Base-by-base conservation (phyloP, 2,329 filamentous ascomycete species). In the Parastagonospora avenae region DNA sequence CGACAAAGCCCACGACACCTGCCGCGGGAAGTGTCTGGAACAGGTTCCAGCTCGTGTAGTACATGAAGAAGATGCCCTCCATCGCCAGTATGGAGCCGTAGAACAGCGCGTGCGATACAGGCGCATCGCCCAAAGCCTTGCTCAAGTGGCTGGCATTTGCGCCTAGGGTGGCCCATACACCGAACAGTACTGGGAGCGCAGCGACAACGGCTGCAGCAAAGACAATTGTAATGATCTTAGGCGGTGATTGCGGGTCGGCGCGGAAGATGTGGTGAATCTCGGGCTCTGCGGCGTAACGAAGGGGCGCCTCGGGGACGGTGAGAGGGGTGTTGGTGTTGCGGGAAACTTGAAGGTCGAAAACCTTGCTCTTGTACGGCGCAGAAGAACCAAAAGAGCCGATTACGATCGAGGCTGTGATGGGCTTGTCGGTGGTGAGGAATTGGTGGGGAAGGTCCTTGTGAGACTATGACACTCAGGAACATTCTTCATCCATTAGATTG, bases 181-280 rank as follows among this genome's bases (percentile, higher is more conserved):
- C 81, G 50, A 93, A 81, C 29, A 99, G 79, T 12, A 84, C 79
- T 1, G 92, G 92, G 15, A 97, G 74, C 2, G 90, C 84, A 37
- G 84, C 89, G 31, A 90, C 62, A 1, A 97, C 87, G 30, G 87
- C 86, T 8, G 87, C 78, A 4, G 87, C 80, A 69, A 97, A 97
- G 50, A 89, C 79, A 42, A 94, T 68, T 2, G 90, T 93, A 58
- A 97, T 83, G 54, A 94, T 72, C 74, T 86, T 85, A 40, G 91
- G 90, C 16, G 92, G 92, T 74, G 85, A 96, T 75, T 84, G 85
- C 38, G 92, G 85, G 66, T 93, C 91, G 11, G 81, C 75, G 58
- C 85, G 86, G 85, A 97, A 99, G 65, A 89, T 90, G 79, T 99
- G 94, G 78, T 91, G 84, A 71, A 99, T 97, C 76, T 95, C 89